These are phyloP conservation scores for Elaphomyces granulatus DNA, from an alignment of 495 filamentous ascomycete species.

Conservation along the genomic window DNA sequence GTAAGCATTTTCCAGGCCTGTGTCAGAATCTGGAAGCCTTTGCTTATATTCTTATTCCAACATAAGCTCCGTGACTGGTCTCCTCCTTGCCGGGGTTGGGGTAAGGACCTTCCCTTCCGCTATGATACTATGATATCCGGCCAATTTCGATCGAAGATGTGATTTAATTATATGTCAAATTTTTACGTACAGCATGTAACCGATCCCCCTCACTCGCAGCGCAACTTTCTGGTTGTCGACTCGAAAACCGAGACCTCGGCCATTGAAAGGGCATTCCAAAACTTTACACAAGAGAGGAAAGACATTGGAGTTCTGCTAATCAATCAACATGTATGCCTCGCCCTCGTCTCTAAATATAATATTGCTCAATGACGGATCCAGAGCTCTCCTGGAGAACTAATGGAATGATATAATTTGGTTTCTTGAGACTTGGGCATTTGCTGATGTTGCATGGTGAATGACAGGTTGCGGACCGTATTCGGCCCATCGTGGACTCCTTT, in stretches of 20 bases:
- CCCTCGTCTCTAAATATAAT: too few species aligned
- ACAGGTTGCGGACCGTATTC: slow-evolving; percentile 86
- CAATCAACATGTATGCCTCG: slow-evolving; percentile 77
- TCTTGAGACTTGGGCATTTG: too few species aligned
- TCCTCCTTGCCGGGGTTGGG: slow-evolving; percentile 88
- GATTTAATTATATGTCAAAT: too few species aligned
- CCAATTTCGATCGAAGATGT: neutral
- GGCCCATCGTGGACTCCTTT: slow-evolving; percentile 47
- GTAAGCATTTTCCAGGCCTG: slow-evolving; percentile 30
- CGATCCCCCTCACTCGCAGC: slow-evolving; percentile 65
- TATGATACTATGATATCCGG: too few species aligned
- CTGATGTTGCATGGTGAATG: neutral
- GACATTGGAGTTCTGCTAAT: slow-evolving; percentile 95
- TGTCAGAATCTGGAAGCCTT: too few species aligned
- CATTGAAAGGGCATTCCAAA: slow-evolving; percentile 85
- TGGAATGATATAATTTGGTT: neutral
- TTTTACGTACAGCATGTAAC: slow-evolving; percentile 52
- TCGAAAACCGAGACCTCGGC: slow-evolving; percentile 72
- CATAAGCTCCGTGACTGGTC: slow-evolving; percentile 87
- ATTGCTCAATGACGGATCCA: too few species aligned
- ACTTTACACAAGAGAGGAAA: slow-evolving; percentile 75
- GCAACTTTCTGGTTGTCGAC: slow-evolving; percentile 97
- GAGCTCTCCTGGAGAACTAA: too few species aligned
- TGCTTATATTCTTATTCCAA: too few species aligned
- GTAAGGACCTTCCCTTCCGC: slow-evolving; percentile 39